These are phyloP conservation scores for Raddia distichophylla DNA, from an alignment of 176 grass and related monocot genomes.

Conservation along the genomic window DNA sequence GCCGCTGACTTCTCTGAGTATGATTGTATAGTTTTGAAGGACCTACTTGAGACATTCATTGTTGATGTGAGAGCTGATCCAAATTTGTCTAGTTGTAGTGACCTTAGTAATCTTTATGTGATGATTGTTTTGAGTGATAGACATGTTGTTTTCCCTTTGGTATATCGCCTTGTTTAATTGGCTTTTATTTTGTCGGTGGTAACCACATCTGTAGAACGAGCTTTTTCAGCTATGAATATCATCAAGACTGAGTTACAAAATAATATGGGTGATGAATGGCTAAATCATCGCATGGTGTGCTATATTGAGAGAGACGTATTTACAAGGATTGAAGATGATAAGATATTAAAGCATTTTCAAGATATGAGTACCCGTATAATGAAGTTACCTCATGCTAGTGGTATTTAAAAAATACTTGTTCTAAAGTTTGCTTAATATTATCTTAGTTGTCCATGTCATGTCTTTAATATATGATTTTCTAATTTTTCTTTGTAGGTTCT, in stretches of 20 bases:
- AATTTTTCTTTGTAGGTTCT: no score
- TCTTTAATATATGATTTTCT: no score
- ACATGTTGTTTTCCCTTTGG: background rate
- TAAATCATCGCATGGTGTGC: no score
- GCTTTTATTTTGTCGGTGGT: background rate
- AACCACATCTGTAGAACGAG: background rate
- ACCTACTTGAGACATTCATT: background rate
- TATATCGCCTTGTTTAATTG: background rate
- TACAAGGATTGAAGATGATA: no score
- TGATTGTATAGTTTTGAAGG: background rate
- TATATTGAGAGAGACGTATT: no score
- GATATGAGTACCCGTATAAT: no score
- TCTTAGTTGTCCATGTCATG: no score
- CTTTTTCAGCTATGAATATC: background rate
- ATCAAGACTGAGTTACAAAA: background rate
- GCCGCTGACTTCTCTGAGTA: background rate
- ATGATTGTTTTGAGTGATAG: background rate
- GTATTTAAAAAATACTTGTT: no score
- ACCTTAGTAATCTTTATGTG: background rate
- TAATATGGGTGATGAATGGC: background rate
- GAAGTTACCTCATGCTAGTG: no score
- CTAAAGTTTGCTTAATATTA: no score
- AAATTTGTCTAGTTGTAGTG: background rate
- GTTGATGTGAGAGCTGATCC: background rate
- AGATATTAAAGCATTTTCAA: no score